Evolutionary conservation across 2,329 filamentous ascomycete genomes (phyloP), one percentile per base, ranked within the genome.

Genomic region (Microcera coccophila): DNA sequence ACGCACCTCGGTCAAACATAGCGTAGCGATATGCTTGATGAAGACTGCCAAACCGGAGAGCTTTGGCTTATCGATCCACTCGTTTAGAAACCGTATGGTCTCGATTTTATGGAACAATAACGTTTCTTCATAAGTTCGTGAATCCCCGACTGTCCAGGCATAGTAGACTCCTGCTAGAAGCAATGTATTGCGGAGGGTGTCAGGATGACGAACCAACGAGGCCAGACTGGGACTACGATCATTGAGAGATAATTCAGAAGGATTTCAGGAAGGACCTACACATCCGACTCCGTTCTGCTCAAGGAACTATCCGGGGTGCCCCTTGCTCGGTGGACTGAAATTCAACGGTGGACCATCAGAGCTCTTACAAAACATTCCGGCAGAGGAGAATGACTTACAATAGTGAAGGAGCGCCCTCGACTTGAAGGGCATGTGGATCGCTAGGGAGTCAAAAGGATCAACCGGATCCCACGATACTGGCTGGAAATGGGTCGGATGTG

Each of bases 321-420:
- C n/a, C n/a, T n/a, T n/a, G n/a, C n/a, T n/a, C n/a, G n/a, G n/a
- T n/a, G n/a, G n/a, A n/a, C n/a, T n/a, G n/a, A n/a, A n/a, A n/a
- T n/a, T n/a, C n/a, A n/a, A n/a, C n/a, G n/a, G n/a, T n/a, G n/a
- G n/a, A n/a, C n/a, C n/a, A n/a, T n/a, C n/a, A n/a, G n/a, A n/a
- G n/a, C n/a, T n/a, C n/a, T n/a, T n/a, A n/a, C n/a, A n/a, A n/a
- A n/a, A n/a, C n/a, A n/a, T n/a, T n/a, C n/a, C n/a, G n/a, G n/a
- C n/a, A n/a, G n/a, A n/a, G n/a, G n/a, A n/a, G n/a, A n/a, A n/a
- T 4, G 4, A 20, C 46, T 41, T 15, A 54, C 54, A 57, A 39
- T 57, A 57, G 17, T 51, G 45, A 1, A 57, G 48, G 2, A 57
- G 47, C 35, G 53, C 54, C 8, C 41, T 45, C 5, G 54, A 57